Base-by-base conservation (phyloP, 2,329 filamentous ascomycete species). In the Fusarium annulatum region DNA sequence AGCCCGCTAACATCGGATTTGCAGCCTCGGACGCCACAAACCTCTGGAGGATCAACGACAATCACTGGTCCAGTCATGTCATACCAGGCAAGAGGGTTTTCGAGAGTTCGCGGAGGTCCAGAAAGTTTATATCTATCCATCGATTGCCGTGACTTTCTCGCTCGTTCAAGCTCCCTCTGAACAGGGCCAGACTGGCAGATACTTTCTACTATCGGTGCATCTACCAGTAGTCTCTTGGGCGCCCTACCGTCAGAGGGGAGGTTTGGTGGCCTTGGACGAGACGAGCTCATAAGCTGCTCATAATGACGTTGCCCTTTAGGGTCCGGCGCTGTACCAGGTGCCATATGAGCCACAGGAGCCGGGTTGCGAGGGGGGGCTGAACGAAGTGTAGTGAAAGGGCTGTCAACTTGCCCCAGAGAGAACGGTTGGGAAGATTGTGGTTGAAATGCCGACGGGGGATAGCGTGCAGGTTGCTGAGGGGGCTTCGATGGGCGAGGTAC, bases 21-120 rank as follows among this genome's bases (percentile, higher is more conserved):
- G 26, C 45, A 48, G 18, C 45, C 19, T n/a, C 14, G 26, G 14
- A 39, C 18, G 34, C 23, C 23, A 60, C 67, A 14, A 75, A 78
- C 2, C 9, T 30, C 1, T 30, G 33, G 67, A 23, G 74, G 74
- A 19, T 77, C 73, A 9, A 34, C 2, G 16, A 57, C 39, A 9
- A 19, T 5, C 8, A 12, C 5, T 0, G 53, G 64, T 2, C 76
- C 76, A 7, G 30, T 36, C 3, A 10, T 9, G 36, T 78, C 72
- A 18, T 72, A 64, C 76, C 76, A 78, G 4, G 23, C 19, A 36
- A 71, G 61, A 26, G 73, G 70, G 9, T 65, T 52, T 12, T 11
- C 1, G 10, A 77, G 64, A 12, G 46, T 26, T 3, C 76, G 74
- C 3, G 72, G 75, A 38, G 65, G 65, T 3, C 26, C 14, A n/a